Conservation (phyloP, 1,284 basidiomycete genomes). For the Microbotryum saponariae region DNA sequence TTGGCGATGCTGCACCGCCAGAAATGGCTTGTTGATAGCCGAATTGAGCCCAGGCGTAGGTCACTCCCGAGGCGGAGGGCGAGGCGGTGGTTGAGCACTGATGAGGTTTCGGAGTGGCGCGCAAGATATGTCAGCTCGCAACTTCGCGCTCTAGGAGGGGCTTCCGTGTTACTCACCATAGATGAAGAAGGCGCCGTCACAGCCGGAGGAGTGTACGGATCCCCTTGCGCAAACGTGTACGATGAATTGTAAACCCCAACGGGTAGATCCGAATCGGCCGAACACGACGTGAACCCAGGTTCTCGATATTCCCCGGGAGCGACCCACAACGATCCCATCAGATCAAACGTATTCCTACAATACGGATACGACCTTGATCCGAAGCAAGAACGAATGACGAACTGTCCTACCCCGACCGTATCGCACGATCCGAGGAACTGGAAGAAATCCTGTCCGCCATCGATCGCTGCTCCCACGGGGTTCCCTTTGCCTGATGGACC, state of each 20-base stretch:
- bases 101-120: not conserved
- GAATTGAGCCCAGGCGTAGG: conserved; percentile 35
- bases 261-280: conserved; percentile 34
- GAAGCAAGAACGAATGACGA: conserved; percentile 35
- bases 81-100: conserved; percentile 31
- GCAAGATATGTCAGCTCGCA: too few relatives aligned
- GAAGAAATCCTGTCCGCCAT: conserved; percentile 22
- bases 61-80: conserved; percentile 34
- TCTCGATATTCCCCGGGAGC: conserved; percentile 29
- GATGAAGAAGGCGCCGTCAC: conserved; percentile 35
- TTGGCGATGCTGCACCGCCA: too few relatives aligned
- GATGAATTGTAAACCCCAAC: conserved; percentile 34
- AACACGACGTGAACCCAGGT: conserved; percentile 36
- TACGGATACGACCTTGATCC: conserved; percentile 31
- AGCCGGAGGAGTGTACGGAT: conserved; percentile 29
- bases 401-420: conserved; percentile 33
- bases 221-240: conserved; percentile 37
- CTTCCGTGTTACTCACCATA: too few relatives aligned
- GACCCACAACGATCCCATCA: conserved; percentile 33
- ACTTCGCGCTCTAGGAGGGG: too few relatives aligned
- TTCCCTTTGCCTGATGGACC: conserved; percentile 31
- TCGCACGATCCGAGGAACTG: conserved; percentile 34
- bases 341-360: conserved; percentile 35
- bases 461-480: conserved; percentile 35
- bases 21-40: not conserved